These are phyloP conservation scores for Xylariaceae sp. DNA, from an alignment of 2,329 filamentous ascomycete species.

Conservation along the genomic window DNA sequence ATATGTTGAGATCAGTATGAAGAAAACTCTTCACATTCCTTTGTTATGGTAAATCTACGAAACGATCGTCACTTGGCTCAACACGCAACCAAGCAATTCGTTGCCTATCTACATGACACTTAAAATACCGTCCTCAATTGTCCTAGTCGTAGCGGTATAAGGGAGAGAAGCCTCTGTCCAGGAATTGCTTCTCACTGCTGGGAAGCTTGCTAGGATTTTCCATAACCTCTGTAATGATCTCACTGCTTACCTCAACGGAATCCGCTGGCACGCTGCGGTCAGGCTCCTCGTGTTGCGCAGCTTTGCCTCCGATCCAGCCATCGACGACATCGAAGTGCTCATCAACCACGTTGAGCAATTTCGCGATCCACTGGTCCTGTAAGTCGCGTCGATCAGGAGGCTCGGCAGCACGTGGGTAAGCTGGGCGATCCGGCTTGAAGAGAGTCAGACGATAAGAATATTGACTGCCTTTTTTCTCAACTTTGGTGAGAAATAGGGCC, in stretches of 20 bases:
- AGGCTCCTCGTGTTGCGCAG: neutral
- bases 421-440: conserved; percentile 9
- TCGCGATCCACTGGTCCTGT: conserved; percentile 10
- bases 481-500: conserved; percentile 5
- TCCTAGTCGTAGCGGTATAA: neutral
- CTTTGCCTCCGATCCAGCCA: conserved; percentile 8
- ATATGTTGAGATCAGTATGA: no score
- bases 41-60: no score
- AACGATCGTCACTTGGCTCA: no score
- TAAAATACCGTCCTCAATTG: neutral
- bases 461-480: neutral
- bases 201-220: conserved; percentile 3
- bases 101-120: no score
- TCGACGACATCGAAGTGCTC: neutral
- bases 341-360: neutral
- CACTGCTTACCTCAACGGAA: conserved; percentile 10
- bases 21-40: no score
- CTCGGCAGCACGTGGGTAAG: conserved; percentile 5
- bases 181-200: neutral
- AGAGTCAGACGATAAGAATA: conserved; percentile 2
- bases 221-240: conserved; percentile 14
- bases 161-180: neutral
- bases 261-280: conserved; percentile 5
- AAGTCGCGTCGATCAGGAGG: neutral
- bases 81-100: no score